phyloP scores from a whole-genome alignment of 2,329 filamentous ascomycete genomes.

The Trichoderma sp. region DNA sequence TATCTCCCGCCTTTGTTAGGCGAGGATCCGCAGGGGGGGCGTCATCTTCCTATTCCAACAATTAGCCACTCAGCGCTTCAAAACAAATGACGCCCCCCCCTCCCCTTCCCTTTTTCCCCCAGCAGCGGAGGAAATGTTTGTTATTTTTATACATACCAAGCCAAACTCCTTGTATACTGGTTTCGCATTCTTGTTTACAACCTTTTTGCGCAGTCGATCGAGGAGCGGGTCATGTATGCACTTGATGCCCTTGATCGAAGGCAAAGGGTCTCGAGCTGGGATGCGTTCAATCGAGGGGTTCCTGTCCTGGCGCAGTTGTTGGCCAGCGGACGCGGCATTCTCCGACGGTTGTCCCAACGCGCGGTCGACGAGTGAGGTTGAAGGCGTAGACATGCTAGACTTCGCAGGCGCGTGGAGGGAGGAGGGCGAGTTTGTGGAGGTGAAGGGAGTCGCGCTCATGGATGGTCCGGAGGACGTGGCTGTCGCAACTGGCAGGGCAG shows the following conservation, averaged over 20 bases:
- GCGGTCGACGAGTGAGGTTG: conserved; percentile 45
- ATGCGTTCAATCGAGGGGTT: conserved; percentile 40
- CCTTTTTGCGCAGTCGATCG: conserved; percentile 48
- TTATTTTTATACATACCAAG: conserved; percentile 57
- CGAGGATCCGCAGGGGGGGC: conserved; percentile 78
- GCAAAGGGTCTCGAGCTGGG: conserved; percentile 55
- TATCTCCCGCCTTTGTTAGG: conserved; percentile 61
- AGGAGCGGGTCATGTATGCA: conserved; percentile 60
- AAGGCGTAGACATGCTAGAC: conserved; percentile 53
- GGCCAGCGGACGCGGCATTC: conserved; percentile 28
- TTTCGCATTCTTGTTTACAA: conserved; percentile 55
- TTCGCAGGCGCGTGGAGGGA: conserved; percentile 49
- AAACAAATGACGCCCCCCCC: conserved; percentile 60
- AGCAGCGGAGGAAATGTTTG: conserved; percentile 37
- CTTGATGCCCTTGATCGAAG: conserved; percentile 53
- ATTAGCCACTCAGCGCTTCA: conserved; percentile 56
- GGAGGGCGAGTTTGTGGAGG: conserved; percentile 49
- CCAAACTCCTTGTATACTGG: conserved; percentile 62
- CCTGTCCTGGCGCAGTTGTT: conserved; percentile 35
- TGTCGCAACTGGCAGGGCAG: conserved; percentile 41
- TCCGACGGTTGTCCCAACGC: conserved; percentile 28
- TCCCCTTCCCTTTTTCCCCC: no score
- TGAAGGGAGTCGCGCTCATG: conserved; percentile 32
- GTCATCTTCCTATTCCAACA: conserved; percentile 69
- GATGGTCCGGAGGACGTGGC: conserved; percentile 41